Evolutionary conservation across 257 asterid genomes (phyloP), one percentile per base, ranked within the genome.

Genomic region (Solanum bukasovii): DNA sequence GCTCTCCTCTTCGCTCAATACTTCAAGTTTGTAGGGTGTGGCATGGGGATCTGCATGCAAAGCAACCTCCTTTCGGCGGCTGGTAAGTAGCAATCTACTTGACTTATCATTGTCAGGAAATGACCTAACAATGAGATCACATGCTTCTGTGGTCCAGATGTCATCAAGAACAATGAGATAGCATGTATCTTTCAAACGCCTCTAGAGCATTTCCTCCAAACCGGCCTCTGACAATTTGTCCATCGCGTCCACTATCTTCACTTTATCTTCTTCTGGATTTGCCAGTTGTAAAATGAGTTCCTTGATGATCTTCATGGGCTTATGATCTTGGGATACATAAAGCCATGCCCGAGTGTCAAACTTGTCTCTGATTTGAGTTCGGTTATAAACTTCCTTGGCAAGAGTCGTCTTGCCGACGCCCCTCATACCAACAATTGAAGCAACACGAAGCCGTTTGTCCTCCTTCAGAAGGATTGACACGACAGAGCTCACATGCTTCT

Each of bases 271-370:
- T 29, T 20, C 23, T 3, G 52, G 44, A n/a, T 12, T 34, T 75
- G 83, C 29, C 63, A 87, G 38, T 75, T 89, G 90, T 34, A 82
- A 33, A 25, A 90, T 27, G 13, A 90, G 42, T 82, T 90, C 78
- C 86, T 82, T 88, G 37, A 83, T 37, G 5, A 79, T 46, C 75
- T 90, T 89, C 20, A 7, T 13, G 2, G 78, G 87, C 1, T 34
- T 75, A 31, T 86, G 86, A 4, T 86, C 85, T 5, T 78, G 52
- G 46, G 90, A 90, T n/a, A 90, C 89, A 63, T 21, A 37, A 59
- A 90, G 87, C 90, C 92, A 90, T 21, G 88, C 90, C n/a, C 89
- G 84, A 7, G 34, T 4, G 3, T 74, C 87, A 83, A 88, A 90
- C 18, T 74, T 44, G 6, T 8, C 71, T 70, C 40, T 52, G 27